phyloP scores from a whole-genome alignment of 768 basidiomycete genomes.

The Lentinula detonsa region DNA sequence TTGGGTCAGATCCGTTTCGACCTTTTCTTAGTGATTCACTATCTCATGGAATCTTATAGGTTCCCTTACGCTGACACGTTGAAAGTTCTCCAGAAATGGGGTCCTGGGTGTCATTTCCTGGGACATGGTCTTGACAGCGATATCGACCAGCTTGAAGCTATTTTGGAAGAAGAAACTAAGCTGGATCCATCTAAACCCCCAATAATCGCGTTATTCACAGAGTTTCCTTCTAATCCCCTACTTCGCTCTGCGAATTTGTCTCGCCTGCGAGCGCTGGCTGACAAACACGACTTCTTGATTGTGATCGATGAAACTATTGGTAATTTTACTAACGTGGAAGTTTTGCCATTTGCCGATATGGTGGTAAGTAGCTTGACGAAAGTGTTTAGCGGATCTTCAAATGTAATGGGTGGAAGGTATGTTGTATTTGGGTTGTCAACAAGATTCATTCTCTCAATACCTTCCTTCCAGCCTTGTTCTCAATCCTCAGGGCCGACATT shows the following conservation, averaged over 20 bases:
- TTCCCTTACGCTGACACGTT: conserved; percentile 96
- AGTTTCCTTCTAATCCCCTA: conserved; percentile 95
- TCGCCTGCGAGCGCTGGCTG: conserved; percentile 71
- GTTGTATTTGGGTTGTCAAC: conserved; percentile 14
- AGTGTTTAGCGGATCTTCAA: conserved; percentile 89
- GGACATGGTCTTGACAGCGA: conserved; percentile 75
- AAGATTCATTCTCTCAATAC: background rate
- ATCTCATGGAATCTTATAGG: conserved; percentile 29
- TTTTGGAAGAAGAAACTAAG: conserved; percentile 43
- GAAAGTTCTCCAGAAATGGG: conserved; percentile 94
- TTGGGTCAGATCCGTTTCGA: conserved; percentile 63
- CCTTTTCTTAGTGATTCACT: background rate
- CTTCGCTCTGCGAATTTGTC: conserved; percentile 78
- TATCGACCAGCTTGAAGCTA: conserved; percentile 61
- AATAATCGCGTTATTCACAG: conserved; percentile 78
- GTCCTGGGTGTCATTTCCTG: conserved; percentile 86
- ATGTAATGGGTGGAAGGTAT: conserved; percentile 97
- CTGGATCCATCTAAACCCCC: conserved; percentile 45
- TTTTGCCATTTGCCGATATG: conserved; percentile 80
- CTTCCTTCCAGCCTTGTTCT: conserved; percentile 62
- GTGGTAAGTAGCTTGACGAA: conserved; percentile 91
- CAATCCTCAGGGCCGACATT: conserved; percentile 73
- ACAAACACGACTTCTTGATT: conserved; percentile 82
- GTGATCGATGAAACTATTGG: conserved; percentile 94
- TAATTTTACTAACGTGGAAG: conserved; percentile 90